Conservation (phyloP, 1,284 basidiomycete species). For the Gastroboletus turbinatus region DNA sequence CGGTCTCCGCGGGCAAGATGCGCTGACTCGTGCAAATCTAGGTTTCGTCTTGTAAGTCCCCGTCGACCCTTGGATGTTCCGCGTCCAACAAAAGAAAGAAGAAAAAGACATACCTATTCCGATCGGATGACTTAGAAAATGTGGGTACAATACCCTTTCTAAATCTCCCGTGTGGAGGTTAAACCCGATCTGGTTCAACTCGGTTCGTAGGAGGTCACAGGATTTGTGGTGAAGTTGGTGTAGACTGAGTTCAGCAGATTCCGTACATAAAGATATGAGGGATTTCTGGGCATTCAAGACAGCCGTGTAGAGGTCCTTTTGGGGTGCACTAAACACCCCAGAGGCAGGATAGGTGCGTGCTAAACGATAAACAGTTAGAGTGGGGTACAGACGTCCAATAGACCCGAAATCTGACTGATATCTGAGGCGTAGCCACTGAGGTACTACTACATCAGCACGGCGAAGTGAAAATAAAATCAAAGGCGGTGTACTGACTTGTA, state of each 20-base stretch:
- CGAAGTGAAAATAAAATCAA: not conserved
- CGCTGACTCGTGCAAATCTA: constrained; percentile 80
- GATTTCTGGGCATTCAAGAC: constrained; percentile 77
- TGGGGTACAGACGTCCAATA: not conserved
- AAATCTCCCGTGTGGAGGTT: constrained; percentile 62
- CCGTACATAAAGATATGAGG: constrained; percentile 63
- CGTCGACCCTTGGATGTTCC: constrained; percentile 9
- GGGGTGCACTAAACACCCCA: constrained; percentile 78
- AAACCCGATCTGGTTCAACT: constrained; percentile 86
- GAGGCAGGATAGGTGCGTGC: constrained; percentile 89
- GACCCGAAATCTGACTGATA: constrained; percentile 64
- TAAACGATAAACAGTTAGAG: constrained; percentile 29
- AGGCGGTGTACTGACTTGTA: constrained; percentile 58
- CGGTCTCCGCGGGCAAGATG: constrained; percentile 45
- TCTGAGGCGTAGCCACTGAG: constrained; percentile 90
- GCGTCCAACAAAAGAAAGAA: not conserved
- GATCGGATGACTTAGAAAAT: constrained; percentile 84
- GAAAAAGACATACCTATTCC: constrained; percentile 62
- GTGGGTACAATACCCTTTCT: constrained; percentile 80
- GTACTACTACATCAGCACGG: constrained; percentile 11
- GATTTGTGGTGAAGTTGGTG: constrained; percentile 81
- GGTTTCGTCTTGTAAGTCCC: constrained; percentile 16
- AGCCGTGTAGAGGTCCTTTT: constrained; percentile 86
- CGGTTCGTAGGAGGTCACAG: constrained; percentile 66
- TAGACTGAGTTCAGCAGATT: constrained; percentile 54